Evolutionary conservation across 2,329 filamentous ascomycete genomes (phyloP).

Genomic region (Arthrobotrys sinensis): DNA sequence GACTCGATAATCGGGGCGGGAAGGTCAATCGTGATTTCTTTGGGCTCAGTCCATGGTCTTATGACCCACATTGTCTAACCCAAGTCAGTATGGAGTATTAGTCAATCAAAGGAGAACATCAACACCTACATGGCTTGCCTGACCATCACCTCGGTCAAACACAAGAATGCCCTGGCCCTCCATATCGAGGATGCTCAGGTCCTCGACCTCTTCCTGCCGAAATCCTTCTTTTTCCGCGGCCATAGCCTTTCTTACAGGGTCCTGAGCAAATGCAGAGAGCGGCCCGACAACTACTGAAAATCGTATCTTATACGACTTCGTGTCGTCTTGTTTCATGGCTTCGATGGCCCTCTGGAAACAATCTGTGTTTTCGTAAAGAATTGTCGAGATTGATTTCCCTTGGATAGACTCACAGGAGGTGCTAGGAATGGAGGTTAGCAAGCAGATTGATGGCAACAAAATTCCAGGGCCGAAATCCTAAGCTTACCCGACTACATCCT

Average conservation of each 20-base stretch:
- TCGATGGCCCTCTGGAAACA: constrained; percentile 88
- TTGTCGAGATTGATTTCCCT: constrained; percentile 82
- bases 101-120: constrained; percentile 30
- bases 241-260: constrained; percentile 65
- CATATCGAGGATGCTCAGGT: constrained; percentile 78
- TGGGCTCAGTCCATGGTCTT: constrained; percentile 86
- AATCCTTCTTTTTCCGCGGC: constrained; percentile 67
- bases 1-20: constrained; percentile 91
- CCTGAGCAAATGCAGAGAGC: constrained; percentile 75
- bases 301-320: constrained; percentile 88
- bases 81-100: constrained; percentile 20
- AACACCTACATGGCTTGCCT: constrained; percentile 86
- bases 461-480: constrained; percentile 43
- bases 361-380: constrained; percentile 84
- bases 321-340: constrained; percentile 92
- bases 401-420: constrained; percentile 80
- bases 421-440: constrained; percentile 67
- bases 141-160: constrained; percentile 87
- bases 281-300: constrained; percentile 81
- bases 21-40: constrained; percentile 96
- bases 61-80: constrained; percentile 99
- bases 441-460: constrained; percentile 38
- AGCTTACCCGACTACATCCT: constrained; percentile 80
- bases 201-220: constrained; percentile 66
- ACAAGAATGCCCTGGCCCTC: constrained; percentile 99